phyloP scores from a whole-genome alignment of 2,329 filamentous ascomycete genomes.

The Monascus ruber region DNA sequence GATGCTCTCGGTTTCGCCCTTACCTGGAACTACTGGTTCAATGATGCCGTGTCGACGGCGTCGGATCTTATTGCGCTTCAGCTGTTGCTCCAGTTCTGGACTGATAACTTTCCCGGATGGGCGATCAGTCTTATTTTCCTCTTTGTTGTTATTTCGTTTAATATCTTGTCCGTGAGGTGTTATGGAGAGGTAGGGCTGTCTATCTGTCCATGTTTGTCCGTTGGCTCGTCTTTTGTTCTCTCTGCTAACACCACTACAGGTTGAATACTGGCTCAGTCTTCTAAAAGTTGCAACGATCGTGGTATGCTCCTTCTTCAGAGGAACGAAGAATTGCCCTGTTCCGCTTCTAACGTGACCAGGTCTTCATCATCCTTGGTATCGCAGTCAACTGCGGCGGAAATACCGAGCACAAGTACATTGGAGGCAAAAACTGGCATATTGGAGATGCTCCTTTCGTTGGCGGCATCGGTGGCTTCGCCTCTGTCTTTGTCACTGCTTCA shows the following conservation, averaged over 20 bases:
- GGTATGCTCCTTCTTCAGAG: constrained; percentile 14
- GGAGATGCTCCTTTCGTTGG: constrained; percentile 53
- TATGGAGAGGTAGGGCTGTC: constrained; percentile 40
- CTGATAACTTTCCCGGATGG: constrained; percentile 51
- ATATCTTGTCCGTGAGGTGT: constrained; percentile 41
- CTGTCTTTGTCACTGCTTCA: constrained; percentile 50
- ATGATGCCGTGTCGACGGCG: constrained; percentile 51
- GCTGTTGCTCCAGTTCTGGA: constrained; percentile 51
- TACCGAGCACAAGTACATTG: constrained; percentile 43
- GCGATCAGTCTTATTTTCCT: constrained; percentile 53
- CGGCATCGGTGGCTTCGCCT: constrained; percentile 55
- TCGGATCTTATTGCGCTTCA: constrained; percentile 50
- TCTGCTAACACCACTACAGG: constrained; percentile 9
- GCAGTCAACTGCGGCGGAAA: constrained; percentile 50
- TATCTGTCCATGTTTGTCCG: constrained; percentile 1
- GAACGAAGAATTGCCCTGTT: constrained; percentile 15
- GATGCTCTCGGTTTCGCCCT: constrained; percentile 34
- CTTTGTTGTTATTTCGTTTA: constrained; percentile 42
- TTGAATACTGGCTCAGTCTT: constrained; percentile 32
- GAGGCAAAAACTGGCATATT: constrained; percentile 47
- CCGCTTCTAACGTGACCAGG: constrained; percentile 25
- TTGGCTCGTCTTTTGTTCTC: background rate
- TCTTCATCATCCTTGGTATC: constrained; percentile 54
- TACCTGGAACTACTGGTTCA: constrained; percentile 48
- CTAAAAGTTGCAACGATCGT: constrained; percentile 32